A percentile compares a stretch with the other conserved stretches of the same genome.
phyloP scores from a whole-genome alignment of 2,329 filamentous ascomycete species.

The Exophiala lecanii-corni region DNA sequence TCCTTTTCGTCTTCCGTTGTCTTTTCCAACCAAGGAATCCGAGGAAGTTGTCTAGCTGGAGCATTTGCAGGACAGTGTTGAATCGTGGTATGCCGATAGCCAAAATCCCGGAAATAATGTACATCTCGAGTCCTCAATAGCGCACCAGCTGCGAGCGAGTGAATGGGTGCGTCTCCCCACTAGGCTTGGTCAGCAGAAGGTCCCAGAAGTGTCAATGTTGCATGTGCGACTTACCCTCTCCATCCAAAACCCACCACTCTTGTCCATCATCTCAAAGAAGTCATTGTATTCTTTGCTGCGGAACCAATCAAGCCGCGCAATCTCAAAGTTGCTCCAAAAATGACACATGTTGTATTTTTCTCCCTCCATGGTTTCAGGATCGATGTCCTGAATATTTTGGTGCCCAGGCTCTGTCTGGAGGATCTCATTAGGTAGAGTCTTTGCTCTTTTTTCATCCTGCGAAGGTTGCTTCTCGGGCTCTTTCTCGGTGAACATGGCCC shows the following conservation, averaged over 20 bases:
- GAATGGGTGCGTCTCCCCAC: constrained; percentile 98
- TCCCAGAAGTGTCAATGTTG: no score
- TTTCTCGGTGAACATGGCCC: constrained; percentile 97
- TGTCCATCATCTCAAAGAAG: constrained; percentile 99
- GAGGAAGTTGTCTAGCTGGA: constrained; percentile 75
- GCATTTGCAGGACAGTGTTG: constrained; percentile 98
- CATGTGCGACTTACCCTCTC: constrained; percentile 85
- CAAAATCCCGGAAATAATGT: constrained; percentile 98
- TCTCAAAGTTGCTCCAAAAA: constrained; percentile 99
- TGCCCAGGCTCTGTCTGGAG: constrained; percentile 68
- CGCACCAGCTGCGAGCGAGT: constrained; percentile 89
- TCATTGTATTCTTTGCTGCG: constrained; percentile 95
- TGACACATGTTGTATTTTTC: constrained; percentile 99
- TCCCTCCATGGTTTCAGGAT: constrained; percentile 91
- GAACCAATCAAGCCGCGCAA: constrained; percentile 91
- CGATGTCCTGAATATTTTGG: constrained; percentile 70
- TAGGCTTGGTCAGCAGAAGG: constrained; percentile 42
- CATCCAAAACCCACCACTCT: constrained; percentile 98
- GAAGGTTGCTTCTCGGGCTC: constrained; percentile 46
- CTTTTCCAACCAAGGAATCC: constrained; percentile 74
- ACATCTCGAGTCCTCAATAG: constrained; percentile 78
- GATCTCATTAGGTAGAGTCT: constrained; percentile 76
- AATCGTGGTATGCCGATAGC: constrained; percentile 96
- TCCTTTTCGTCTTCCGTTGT: constrained; percentile 78
- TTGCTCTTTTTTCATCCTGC: constrained; percentile 57